Base-by-base conservation (phyloP, 164 flowering plant genomes). In the Pachysandra terminalis region DNA sequence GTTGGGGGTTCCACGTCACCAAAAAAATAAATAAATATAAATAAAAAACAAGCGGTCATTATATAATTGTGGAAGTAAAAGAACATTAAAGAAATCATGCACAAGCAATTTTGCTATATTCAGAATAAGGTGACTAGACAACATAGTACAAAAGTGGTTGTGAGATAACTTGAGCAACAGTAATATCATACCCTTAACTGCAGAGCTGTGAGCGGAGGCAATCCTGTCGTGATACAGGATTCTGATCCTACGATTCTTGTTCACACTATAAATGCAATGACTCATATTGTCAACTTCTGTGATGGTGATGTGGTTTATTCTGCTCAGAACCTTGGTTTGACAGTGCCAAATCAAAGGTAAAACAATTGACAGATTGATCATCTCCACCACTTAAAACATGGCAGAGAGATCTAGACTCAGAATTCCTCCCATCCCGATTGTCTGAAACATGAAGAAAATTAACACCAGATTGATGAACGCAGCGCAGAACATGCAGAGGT, bases 401-500 rank as follows among this genome's bases (percentile, higher is more conserved):
- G 73, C 76, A 89, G 4, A 58, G n/a, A 49, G 61, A 81, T 62
- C 66, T 66, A 73, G 56, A 55, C 1, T 70, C 76, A 25, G 75
- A 37, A 73, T 70, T 59, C 48, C 66, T 68, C 24, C 61, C 28
- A 68, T 67, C 64, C 27, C 67, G 64, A 19, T 72, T 57, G 52
- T 64, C 67, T 40, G 97, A 82, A 66, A 90, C 76, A 72, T 87
- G 87, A 25, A 96, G 93, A 74, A 93, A 96, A 68, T 96, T 96
- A 59, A 96, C 97, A 49, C 98, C 98, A 61, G 99, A 96, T 70
- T 93, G 98, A 75, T 96, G 99, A 51, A 79, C 80, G 69, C 81
- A 81, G 25, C 75, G 67, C 61, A 89, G 26, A 63, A 89, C 82
- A 81, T 81, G 79, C 23, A 89, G 40, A 32, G 99, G 90, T 32